A percentile compares a stretch with the other conserved stretches of the same genome.
These are phyloP conservation scores for Kwoniella newhampshirensis DNA, from an alignment of 768 basidiomycete species.

Conservation along the genomic window DNA sequence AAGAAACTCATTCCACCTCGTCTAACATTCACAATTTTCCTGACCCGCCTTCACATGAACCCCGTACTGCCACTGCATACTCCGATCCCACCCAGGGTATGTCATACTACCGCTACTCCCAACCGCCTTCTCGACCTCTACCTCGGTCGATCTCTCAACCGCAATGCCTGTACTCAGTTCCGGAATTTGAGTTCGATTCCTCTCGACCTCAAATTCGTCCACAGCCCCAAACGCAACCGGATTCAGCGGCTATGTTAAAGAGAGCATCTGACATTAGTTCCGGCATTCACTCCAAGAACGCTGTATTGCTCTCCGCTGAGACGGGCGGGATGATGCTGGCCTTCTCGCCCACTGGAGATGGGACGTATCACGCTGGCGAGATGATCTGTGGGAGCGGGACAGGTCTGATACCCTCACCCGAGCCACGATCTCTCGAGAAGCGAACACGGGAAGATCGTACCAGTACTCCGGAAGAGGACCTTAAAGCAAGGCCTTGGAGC, in stretches of 20 bases:
- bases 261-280: slow-evolving; percentile 31
- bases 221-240: neutral
- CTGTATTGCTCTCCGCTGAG: slow-evolving; percentile 35
- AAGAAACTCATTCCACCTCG: neutral
- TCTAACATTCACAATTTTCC: slow-evolving; percentile 14
- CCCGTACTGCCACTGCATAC: slow-evolving; percentile 12
- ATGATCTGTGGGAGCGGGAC: slow-evolving; percentile 26
- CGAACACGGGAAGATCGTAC: neutral
- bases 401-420: slow-evolving; percentile 24
- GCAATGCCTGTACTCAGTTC: slow-evolving; percentile 8
- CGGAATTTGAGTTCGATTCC: slow-evolving; percentile 6
- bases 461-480: slow-evolving; percentile 9
- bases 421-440: slow-evolving; percentile 7
- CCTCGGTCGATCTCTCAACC: slow-evolving; percentile 16
- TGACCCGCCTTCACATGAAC: slow-evolving; percentile 11
- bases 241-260: slow-evolving; percentile 5
- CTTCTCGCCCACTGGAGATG: slow-evolving; percentile 33
- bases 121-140: slow-evolving; percentile 5
- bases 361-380: slow-evolving; percentile 25
- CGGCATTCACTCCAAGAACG: slow-evolving; percentile 42
- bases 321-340: slow-evolving; percentile 40
- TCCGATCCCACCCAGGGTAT: slow-evolving; percentile 15
- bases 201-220: neutral
- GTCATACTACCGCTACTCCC: slow-evolving; percentile 2
- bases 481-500: slow-evolving; percentile 35